phyloP scores from a whole-genome alignment of 768 basidiomycete species.

The Candolleomyces aberdarensis region DNA sequence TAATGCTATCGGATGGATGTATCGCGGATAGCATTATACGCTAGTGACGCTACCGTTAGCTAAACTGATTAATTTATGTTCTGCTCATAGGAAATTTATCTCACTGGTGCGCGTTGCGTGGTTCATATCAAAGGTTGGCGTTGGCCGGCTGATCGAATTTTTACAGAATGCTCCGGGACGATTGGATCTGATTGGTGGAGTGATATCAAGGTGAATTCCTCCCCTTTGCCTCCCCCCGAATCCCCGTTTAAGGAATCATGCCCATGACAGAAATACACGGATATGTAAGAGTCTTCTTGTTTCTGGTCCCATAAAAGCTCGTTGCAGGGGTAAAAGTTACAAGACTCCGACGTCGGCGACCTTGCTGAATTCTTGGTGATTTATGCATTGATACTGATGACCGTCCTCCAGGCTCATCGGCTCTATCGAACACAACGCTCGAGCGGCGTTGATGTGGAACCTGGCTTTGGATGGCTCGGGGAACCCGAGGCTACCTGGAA shows the following conservation, averaged over 20 bases:
- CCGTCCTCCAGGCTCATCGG: conserved; percentile 20
- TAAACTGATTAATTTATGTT: conserved; percentile 2
- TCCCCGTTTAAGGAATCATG: neutral
- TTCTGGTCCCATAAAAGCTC: no score
- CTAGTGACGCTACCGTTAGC: neutral
- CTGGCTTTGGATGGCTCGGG: conserved; percentile 60
- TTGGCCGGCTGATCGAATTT: neutral
- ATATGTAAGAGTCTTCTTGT: conserved; percentile 38
- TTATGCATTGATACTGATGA: neutral
- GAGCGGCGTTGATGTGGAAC: conserved; percentile 66
- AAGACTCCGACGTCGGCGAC: neutral
- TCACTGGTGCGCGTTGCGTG: conserved; percentile 29
- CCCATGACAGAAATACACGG: conserved; percentile 55
- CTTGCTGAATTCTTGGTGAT: no score
- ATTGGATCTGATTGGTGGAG: conserved; percentile 70
- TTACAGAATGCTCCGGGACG: conserved; percentile 56
- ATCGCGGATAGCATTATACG: neutral
- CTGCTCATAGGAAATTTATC: conserved; percentile 37
- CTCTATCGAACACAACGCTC: conserved; percentile 36
- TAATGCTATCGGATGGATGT: neutral
- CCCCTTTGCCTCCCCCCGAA: neutral
- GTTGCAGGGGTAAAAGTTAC: neutral
- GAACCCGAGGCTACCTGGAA: conserved; percentile 56
- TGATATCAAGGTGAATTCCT: conserved; percentile 58
- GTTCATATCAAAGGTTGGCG: neutral